Base-by-base conservation (phyloP, 352 stramenopile species). In the Pythium scleroteichum region DNA sequence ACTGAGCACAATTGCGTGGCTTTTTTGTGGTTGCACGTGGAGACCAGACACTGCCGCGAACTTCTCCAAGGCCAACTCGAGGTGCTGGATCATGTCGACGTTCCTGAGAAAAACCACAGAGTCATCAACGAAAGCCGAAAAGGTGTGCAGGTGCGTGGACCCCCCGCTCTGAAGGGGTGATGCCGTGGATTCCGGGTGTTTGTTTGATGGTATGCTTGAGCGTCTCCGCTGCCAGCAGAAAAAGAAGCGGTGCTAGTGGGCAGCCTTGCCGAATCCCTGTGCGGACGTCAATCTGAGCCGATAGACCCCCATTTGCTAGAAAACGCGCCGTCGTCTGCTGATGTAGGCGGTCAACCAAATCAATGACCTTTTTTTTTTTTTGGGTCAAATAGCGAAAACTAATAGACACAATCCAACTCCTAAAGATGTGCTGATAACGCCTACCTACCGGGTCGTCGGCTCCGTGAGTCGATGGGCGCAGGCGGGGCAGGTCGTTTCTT, bases 51-150 rank as follows among this genome's bases (percentile, higher is more conserved):
- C 10, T 1, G 17, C 35, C 3, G 8, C 35, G 19, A 66, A 70
- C 12, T 47, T 7, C 17, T 23, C 14, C 24, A 13, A 52, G n/a
- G n/a, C n/a, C n/a, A n/a, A n/a, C n/a, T 10, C 9, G 9, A 5
- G 3, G 45, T n/a, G n/a, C n/a, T n/a, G 6, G 23, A 52, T 17
- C 45, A 62, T 46, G 2, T 41, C 38, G 1, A 27, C 23, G 6
- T 53, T 1, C 8, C 16, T 7, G 2, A 71, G 12, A 20, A 49
- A 68, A 0, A 65, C 42, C 8, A 50, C 42, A 2, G 65, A 58
- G 55, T 72, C 65, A 27, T 72, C 59, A 2, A 72, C 65, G 39
- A 71, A 68, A 10, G 51, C 59, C 20, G 59, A 53, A 7, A 65
- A 55, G 17, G 13, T 33, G 41, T 59, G 47, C 3, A n/a, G n/a